Evolutionary conservation across 176 grass and related monocot genomes (phyloP).

Genomic region (Carex cristatella): DNA sequence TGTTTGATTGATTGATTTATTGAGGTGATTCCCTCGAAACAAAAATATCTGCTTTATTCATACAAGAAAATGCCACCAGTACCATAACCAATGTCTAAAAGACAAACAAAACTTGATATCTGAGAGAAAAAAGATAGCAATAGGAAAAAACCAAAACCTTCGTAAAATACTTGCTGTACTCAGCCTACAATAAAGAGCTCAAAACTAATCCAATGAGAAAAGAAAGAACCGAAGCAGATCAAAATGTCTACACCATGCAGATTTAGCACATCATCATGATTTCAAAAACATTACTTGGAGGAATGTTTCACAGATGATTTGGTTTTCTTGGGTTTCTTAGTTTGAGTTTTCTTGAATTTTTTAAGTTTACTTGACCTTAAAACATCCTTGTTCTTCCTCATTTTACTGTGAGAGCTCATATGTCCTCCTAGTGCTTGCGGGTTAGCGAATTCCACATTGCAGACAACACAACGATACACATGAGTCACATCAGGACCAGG

Average conservation of each 20-base stretch:
- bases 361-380: neutral
- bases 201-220: neutral
- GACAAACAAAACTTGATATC: neutral
- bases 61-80: neutral
- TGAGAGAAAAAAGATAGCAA: neutral
- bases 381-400: neutral
- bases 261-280: neutral
- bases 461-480: conserved; percentile 17
- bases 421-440: conserved; percentile 31
- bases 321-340: neutral
- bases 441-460: conserved; percentile 31
- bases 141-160: neutral
- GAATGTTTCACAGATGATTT: neutral
- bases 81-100: neutral
- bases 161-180: neutral
- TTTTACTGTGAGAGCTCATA: conserved; percentile 33
- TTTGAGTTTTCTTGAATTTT: conserved; percentile 3
- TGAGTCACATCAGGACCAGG: conserved; percentile 14
- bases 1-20: neutral
- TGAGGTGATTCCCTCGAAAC: neutral
- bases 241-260: neutral
- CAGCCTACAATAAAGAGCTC: neutral
- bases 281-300: neutral
- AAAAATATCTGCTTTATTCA: neutral
- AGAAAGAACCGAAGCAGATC: neutral